These are phyloP conservation scores for Globisporangium iwayamae DNA, from an alignment of 352 stramenopile genomes.

Conservation along the genomic window DNA sequence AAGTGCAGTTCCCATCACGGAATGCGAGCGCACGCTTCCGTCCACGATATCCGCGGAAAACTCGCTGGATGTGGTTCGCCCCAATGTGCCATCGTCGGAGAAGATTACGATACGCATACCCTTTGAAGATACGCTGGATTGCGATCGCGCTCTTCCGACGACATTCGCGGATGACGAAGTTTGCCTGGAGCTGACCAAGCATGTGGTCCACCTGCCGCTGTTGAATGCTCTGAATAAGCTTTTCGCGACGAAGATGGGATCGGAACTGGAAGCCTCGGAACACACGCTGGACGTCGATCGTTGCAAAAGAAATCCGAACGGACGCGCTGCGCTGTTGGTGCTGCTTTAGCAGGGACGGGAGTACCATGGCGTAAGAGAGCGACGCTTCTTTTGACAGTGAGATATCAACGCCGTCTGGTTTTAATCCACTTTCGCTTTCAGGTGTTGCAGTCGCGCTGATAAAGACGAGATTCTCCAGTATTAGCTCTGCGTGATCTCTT, in stretches of 20 bases:
- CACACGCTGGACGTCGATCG: slow-evolving; percentile 43
- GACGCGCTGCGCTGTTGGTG: slow-evolving; percentile 26
- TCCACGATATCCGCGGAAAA: slow-evolving; percentile 50
- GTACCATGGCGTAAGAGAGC: slow-evolving; percentile 30
- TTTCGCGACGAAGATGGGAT: slow-evolving; percentile 38
- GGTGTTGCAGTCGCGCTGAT: slow-evolving; percentile 21
- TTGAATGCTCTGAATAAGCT: slow-evolving; percentile 39
- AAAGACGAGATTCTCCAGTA: slow-evolving; percentile 50
- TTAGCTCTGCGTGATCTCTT: slow-evolving; percentile 38
- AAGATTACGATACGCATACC: slow-evolving; percentile 30
- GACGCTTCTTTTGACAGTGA: not conserved
- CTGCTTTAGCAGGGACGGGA: slow-evolving; percentile 40
- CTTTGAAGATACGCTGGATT: slow-evolving; percentile 64
- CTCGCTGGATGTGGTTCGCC: slow-evolving; percentile 44
- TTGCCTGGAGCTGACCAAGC: slow-evolving; percentile 24
- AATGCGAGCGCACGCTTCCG: slow-evolving; percentile 55
- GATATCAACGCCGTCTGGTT: not conserved
- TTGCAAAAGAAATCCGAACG: slow-evolving; percentile 23
- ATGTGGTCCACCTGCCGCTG: slow-evolving; percentile 48
- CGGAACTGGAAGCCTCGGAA: slow-evolving; percentile 63
- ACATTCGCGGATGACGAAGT: slow-evolving; percentile 35
- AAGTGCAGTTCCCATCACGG: slow-evolving; percentile 59
- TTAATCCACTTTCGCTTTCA: not conserved
- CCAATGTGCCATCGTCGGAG: slow-evolving; percentile 27
- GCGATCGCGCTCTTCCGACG: slow-evolving; percentile 36